phyloP scores from a whole-genome alignment of 2,329 filamentous ascomycete genomes.

The Claviceps paspali region DNA sequence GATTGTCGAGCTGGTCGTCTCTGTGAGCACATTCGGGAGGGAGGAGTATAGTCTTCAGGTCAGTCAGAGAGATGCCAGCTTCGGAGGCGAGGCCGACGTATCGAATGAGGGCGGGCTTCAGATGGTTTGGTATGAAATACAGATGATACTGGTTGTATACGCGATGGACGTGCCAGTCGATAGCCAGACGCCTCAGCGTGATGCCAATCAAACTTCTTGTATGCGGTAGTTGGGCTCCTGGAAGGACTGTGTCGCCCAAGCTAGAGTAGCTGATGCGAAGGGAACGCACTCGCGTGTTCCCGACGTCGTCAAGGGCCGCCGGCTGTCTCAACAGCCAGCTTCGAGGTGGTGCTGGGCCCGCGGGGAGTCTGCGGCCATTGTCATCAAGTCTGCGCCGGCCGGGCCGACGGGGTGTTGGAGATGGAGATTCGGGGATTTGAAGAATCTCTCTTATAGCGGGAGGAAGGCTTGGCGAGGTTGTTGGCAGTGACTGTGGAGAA shows the following conservation, averaged over 20 bases:
- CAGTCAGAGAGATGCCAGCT: slow-evolving; percentile 33
- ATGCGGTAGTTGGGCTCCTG: slow-evolving; percentile 28
- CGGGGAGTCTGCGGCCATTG: slow-evolving; percentile 34
- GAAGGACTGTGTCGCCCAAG: slow-evolving; percentile 20
- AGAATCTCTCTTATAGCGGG: slow-evolving; percentile 43
- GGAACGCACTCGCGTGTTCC: slow-evolving; percentile 8
- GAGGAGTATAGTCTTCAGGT: slow-evolving; percentile 32
- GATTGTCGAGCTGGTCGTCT: slow-evolving; percentile 14
- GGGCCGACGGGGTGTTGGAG: slow-evolving; percentile 31
- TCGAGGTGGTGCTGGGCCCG: slow-evolving; percentile 42
- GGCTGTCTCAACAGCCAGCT: slow-evolving; percentile 32
- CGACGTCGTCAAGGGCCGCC: slow-evolving; percentile 7
- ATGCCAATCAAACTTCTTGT: slow-evolving; percentile 35
- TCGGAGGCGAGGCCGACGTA: slow-evolving; percentile 30
- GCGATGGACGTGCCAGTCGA: slow-evolving; percentile 39
- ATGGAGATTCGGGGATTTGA: slow-evolving; percentile 41
- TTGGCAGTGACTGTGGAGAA: slow-evolving; percentile 14
- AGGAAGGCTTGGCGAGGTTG: slow-evolving; percentile 37
- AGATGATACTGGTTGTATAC: slow-evolving; percentile 42
- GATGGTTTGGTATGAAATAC: slow-evolving; percentile 35
- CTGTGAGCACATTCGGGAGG: slow-evolving; percentile 15
- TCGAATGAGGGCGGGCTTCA: slow-evolving; percentile 36
- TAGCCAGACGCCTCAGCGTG: slow-evolving; percentile 32
- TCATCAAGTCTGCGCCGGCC: slow-evolving; percentile 26
- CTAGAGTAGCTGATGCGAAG: slow-evolving; percentile 10